Base-by-base conservation (phyloP, 2,329 filamentous ascomycete species). In the Alternaria angustiovoidea region DNA sequence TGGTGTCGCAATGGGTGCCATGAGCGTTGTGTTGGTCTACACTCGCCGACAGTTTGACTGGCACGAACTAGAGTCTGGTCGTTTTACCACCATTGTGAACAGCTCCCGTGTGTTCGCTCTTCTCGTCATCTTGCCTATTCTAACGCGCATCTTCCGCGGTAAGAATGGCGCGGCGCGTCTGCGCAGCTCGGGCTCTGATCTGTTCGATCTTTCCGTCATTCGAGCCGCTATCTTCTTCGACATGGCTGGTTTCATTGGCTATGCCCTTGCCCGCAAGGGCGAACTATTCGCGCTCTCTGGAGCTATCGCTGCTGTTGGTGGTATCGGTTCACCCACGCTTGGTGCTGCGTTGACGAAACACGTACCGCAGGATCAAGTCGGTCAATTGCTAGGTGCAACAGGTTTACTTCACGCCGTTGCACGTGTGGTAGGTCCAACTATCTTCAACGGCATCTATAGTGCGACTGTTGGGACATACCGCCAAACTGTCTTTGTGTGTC, bases 331-430 rank as follows among this genome's bases (percentile, higher is more conserved):
- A 36, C 94, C 95, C 1, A 95, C 92, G 0, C 84, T 96, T 51
- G 93, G 96, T 73, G 90, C 91, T 1, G 87, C 91, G 0, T 82
- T 97, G 51, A 97, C 93, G 20, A 98, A 97, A 75, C 95, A 98
- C 76, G 90, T 98, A 0, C 92, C 94, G 0, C 84, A 88, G 0
- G 91, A 95, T 64, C 87, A 87, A 47, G 90, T 95, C 0, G 95
- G 95, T 0, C 89, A 95, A 75, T 82, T 98, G n/a, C 85, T 99
- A 0, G 95, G 95, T 22, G 94, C 93, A 1, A 90, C 90, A 16
- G 95, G 94, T 0, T 82, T 98, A 62, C 80, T 98, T 59, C 94
- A 98, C 78, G 91, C 93, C 1, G 80, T 97, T 36, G 87, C 91
- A 3, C 85, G 93, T 62, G 88, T 98, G 2, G 76, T 96, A 12